These are phyloP conservation scores for Suhomyces sp. DNA, from an alignment of 805 yeast genomes.

Conservation along the genomic window DNA sequence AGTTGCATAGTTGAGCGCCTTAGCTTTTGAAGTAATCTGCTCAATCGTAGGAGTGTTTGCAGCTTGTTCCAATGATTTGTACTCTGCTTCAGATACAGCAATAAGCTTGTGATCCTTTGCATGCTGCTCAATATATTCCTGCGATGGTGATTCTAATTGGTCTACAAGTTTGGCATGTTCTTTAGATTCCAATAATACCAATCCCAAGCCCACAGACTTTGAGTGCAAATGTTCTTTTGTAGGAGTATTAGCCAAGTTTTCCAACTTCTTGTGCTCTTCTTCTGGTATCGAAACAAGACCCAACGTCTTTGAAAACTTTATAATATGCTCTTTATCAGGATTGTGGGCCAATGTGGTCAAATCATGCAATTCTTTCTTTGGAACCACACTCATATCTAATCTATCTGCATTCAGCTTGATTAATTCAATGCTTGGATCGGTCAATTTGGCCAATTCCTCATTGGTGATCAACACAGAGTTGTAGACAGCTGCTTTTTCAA, in stretches of 20 bases:
- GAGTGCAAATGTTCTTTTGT: slow-evolving; percentile 10
- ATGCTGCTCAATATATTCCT: slow-evolving; percentile 29
- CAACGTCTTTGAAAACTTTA: slow-evolving; percentile 1
- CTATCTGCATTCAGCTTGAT: slow-evolving; percentile 9
- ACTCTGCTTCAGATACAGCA: slow-evolving; percentile 12
- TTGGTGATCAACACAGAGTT: slow-evolving; percentile 2
- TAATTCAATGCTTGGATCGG: slow-evolving; percentile 7
- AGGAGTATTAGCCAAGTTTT: slow-evolving; percentile 16
- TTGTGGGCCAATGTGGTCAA: slow-evolving; percentile 8
- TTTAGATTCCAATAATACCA: background rate
- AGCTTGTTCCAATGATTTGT: slow-evolving; percentile 8
- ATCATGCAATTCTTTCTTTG: background rate
- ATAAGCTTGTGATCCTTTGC: slow-evolving; percentile 22
- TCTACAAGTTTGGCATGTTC: slow-evolving; percentile 12
- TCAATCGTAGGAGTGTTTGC: slow-evolving; percentile 10
- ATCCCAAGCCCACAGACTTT: slow-evolving; percentile 5
- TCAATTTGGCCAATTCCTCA: slow-evolving; percentile 5
- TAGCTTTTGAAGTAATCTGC: slow-evolving; percentile 2
- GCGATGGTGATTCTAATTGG: slow-evolving; percentile 20
- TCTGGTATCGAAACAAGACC: slow-evolving; percentile 12
- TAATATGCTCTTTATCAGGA: slow-evolving; percentile 8
- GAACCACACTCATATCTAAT: slow-evolving; percentile 6
- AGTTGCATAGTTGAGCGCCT: slow-evolving; percentile 1
- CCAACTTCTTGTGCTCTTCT: background rate
- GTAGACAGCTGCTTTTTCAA: background rate